Base-by-base conservation (phyloP, 2,329 filamentous ascomycete species). In the Epichloe sibirici region DNA sequence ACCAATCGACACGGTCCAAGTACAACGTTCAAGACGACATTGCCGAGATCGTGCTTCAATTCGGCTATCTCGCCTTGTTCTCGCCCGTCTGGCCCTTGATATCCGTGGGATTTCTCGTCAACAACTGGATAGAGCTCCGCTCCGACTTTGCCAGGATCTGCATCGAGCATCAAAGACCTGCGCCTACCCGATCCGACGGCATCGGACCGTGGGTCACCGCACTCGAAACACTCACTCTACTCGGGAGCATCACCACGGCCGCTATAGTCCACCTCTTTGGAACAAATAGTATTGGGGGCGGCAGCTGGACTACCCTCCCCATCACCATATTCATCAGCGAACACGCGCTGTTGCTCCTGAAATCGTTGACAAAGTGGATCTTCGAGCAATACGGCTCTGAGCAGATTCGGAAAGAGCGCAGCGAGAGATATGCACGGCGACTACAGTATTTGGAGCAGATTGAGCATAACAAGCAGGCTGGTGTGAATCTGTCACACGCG, bases 121-220 rank as follows among this genome's bases (percentile, higher is more conserved):
- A 89, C 66, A 85, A 89, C 68, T 87, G 85, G 83, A 71, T 90
- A 52, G 86, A 90, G 65, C 74, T 90, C 9, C 83, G 86, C 9
- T 83, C 85, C 3, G 86, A 90, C 60, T 86, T 87, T 45, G 78
- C 86, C 67, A 90, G 89, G 62, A 85, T 90, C 52, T 86, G 82
- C 56, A 73, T 82, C 25, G 84, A 89, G 62, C 85, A 85, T 70
- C 82, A 83, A 56, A 79, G 86, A 1, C 86, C 86, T 0, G 78
- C 76, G 0, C 86, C 86, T 0, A 77, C 78, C 57, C 81, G 86
- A 5, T 76, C 83, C 1, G 86, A 88, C 61, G 84, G 82, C 4
- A 88, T 90, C 56, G 86, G 86, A 0, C 85, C 86, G 0, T 89
- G 83, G 78, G 74, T 88, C 15, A 75, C 83, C 56, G 82, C 79